A percentile compares a stretch with the other conserved stretches of the same genome.
phyloP scores from a whole-genome alignment of 257 asterid genomes.

The Gentiana macrophylla region DNA sequence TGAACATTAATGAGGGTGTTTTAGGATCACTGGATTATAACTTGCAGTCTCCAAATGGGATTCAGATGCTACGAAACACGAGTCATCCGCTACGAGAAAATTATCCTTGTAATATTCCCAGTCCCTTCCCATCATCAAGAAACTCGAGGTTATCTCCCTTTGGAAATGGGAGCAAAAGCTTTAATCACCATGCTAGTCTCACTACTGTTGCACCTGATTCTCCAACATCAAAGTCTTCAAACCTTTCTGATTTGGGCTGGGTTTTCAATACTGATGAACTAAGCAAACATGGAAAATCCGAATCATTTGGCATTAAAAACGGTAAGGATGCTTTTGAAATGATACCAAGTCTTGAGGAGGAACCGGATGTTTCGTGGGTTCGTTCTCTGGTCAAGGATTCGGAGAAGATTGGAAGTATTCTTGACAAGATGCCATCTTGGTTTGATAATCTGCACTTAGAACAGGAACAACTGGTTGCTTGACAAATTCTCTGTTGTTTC shows the following conservation, averaged over 20 bases:
- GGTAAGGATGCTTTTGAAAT: slow-evolving; percentile 8
- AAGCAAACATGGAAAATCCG: slow-evolving; percentile 39
- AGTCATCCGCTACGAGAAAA: slow-evolving; percentile 51
- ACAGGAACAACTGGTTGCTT: slow-evolving; percentile 78
- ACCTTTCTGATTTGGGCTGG: slow-evolving; percentile 73
- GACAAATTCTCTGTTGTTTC: slow-evolving; percentile 6
- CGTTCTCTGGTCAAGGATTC: slow-evolving; percentile 61
- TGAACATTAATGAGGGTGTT: slow-evolving; percentile 52
- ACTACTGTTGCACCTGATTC: slow-evolving; percentile 20
- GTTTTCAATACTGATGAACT: slow-evolving; percentile 68
- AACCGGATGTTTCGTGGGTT: slow-evolving; percentile 88
- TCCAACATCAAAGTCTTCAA: slow-evolving; percentile 25
- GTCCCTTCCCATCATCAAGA: slow-evolving; percentile 37
- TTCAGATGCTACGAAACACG: slow-evolving; percentile 44
- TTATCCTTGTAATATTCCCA: slow-evolving; percentile 28
- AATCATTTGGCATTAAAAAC: slow-evolving; percentile 25
- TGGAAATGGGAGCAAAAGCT: slow-evolving; percentile 83
- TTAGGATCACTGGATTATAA: slow-evolving; percentile 66
- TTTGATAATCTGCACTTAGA: slow-evolving; percentile 82
- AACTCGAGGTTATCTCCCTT: slow-evolving; percentile 69
- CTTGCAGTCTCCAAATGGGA: slow-evolving; percentile 44
- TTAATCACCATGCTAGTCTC: slow-evolving; percentile 21
- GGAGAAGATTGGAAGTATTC: slow-evolving; percentile 26
- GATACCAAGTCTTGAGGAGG: slow-evolving; percentile 10
- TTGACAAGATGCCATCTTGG: slow-evolving; percentile 48